Evolutionary conservation across 2,329 filamentous ascomycete species (phyloP).

Genomic region (Sarocladiaceae sp.): DNA sequence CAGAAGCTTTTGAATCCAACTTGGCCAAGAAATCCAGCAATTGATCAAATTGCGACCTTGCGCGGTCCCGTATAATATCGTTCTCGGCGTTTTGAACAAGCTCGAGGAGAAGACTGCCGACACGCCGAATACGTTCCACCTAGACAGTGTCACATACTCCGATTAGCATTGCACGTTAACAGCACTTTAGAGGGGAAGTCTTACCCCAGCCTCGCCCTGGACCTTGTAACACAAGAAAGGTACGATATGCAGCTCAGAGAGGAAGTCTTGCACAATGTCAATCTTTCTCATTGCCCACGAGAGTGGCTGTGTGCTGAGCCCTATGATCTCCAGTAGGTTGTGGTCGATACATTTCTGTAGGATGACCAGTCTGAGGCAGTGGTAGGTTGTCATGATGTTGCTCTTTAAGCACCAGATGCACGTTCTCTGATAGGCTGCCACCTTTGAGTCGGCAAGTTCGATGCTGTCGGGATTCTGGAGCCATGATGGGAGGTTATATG

Average conservation of each 20-base stretch:
- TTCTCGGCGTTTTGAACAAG: conserved; percentile 9
- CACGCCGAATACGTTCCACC: conserved; percentile 4
- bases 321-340: neutral
- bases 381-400: conserved; percentile 5
- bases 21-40: conserved; percentile 4
- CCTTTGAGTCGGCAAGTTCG: neutral
- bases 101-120: conserved; percentile 3
- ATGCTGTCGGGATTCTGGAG: neutral
- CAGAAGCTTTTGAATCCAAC: conserved; percentile 5
- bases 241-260: conserved; percentile 4
- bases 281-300: conserved; percentile 3
- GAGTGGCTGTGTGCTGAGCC: neutral
- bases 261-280: conserved; percentile 8
- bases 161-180: no score
- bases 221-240: conserved; percentile 6
- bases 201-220: conserved; percentile 8
- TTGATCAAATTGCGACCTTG: neutral
- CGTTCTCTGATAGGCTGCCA: neutral
- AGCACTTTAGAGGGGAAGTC: no score
- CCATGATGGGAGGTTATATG: no score
- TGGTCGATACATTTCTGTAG: neutral
- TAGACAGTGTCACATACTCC: no score
- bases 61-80: conserved; percentile 5
- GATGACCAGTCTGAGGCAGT: conserved; percentile 3
- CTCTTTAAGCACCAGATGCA: neutral